phyloP scores from a whole-genome alignment of 768 basidiomycete species.

The Lactifluus rugatus region DNA sequence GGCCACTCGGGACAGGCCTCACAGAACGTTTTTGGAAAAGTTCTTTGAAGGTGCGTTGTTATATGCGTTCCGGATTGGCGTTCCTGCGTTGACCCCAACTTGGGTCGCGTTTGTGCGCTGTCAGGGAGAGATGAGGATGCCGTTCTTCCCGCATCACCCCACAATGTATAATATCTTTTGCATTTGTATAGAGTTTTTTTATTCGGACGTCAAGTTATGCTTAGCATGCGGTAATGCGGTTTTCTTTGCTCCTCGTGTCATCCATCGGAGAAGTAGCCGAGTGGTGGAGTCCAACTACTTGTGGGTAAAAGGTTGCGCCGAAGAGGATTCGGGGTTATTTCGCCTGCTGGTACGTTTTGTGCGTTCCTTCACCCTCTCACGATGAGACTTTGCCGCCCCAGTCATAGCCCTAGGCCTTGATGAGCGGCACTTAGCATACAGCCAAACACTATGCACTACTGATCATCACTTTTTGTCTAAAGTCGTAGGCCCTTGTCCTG shows the following conservation, averaged over 20 bases:
- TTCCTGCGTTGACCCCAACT: conserved; percentile 1
- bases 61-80: neutral
- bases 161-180: conserved; percentile 15
- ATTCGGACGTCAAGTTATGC: conserved; percentile 7
- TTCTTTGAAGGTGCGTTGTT: conserved; percentile 65
- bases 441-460: conserved; percentile 21
- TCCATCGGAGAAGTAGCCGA: neutral
- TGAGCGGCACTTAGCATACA: conserved; percentile 20
- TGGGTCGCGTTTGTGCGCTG: neutral
- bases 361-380: neutral
- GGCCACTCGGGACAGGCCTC: conserved; percentile 37
- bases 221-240: neutral
- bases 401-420: conserved; percentile 21
- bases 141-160: conserved; percentile 39
- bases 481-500: neutral
- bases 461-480: conserved; percentile 4
- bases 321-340: neutral
- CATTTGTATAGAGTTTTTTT: conserved; percentile 13
- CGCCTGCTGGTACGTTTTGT: conserved; percentile 1
- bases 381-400: conserved; percentile 22
- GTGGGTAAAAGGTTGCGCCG: neutral
- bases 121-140: conserved; percentile 71
- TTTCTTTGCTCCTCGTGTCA: too few species aligned
- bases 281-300: neutral
- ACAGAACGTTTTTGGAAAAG: conserved; percentile 65